These are phyloP conservation scores for Eucalyptus grandis DNA, from an alignment of 345 rosid genomes.

Conservation along the genomic window DNA sequence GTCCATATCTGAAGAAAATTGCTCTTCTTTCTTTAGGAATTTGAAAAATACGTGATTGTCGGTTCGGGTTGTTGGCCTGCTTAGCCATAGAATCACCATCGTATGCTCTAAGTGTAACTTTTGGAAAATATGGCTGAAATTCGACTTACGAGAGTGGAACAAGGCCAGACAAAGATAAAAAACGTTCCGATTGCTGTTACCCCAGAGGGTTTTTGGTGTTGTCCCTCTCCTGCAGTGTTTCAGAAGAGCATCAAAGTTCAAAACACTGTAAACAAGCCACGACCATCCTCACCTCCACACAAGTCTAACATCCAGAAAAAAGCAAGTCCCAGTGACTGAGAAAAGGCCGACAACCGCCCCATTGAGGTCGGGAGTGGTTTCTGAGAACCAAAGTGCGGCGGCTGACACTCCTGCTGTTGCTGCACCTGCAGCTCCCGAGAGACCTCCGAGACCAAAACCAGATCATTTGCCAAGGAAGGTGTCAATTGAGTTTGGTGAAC, in stretches of 20 bases:
- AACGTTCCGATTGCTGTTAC: conserved; percentile 95
- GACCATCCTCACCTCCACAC: conserved; percentile 53
- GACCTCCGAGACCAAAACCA: conserved; percentile 52
- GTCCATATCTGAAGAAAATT: neutral
- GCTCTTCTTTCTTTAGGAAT: neutral
- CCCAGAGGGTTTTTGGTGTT: conserved; percentile 99
- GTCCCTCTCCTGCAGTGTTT: conserved; percentile 90
- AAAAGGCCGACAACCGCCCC: conserved; percentile 42
- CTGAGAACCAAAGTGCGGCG: conserved; percentile 32
- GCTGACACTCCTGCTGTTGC: conserved; percentile 18
- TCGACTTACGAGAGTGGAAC: conserved; percentile 58
- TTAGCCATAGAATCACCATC: neutral
- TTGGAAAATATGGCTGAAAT: conserved; percentile 66
- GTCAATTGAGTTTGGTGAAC: conserved; percentile 89
- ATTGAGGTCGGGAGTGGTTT: conserved; percentile 31
- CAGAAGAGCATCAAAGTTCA: conserved; percentile 72
- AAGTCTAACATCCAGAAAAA: conserved; percentile 35
- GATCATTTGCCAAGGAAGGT: conserved; percentile 87
- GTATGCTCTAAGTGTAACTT: conserved; percentile 3
- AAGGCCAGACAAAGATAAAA: conserved; percentile 75
- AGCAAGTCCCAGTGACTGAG: conserved; percentile 32
- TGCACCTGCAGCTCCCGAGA: conserved; percentile 39
- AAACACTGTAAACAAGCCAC: conserved; percentile 49
- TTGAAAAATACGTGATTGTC: neutral
- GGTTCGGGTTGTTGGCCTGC: neutral